Evolutionary conservation across 345 rosid species (phyloP).

Genomic region (Cardamine resedifolia): DNA sequence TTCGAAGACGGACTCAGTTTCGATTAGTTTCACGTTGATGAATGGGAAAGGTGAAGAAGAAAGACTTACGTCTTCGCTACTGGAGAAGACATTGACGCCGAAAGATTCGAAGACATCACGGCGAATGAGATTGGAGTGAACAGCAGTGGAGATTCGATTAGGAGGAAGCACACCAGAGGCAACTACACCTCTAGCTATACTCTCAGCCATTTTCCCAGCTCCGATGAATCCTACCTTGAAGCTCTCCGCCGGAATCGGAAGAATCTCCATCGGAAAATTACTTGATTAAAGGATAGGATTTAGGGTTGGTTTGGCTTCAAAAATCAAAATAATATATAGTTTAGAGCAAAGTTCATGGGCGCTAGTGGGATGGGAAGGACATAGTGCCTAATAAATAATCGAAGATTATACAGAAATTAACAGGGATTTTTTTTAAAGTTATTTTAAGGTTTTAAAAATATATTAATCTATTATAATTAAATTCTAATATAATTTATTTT

Average conservation of each 20-base stretch:
- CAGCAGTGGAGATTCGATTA: conserved; percentile 63
- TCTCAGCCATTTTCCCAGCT: conserved; percentile 95
- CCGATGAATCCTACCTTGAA: conserved; percentile 76
- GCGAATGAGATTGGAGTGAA: conserved; percentile 60
- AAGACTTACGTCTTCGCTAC: conserved; percentile 53
- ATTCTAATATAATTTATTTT: too few relatives aligned
- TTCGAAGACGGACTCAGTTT: conserved; percentile 9
- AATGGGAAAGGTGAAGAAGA: neutral
- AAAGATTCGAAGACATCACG: conserved; percentile 65
- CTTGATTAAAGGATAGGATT: conserved; percentile 20
- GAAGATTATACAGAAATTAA: too few relatives aligned
- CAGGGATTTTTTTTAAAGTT: too few relatives aligned
- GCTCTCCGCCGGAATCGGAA: conserved; percentile 47
- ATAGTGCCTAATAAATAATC: too few relatives aligned
- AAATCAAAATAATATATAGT: neutral
- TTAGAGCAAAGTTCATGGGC: too few relatives aligned
- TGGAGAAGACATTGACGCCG: conserved; percentile 54
- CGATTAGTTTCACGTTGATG: neutral
- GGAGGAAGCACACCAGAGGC: conserved; percentile 71
- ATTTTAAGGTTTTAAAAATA: too few relatives aligned
- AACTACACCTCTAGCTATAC: conserved; percentile 80
- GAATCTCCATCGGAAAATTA: conserved; percentile 44
- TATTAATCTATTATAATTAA: too few relatives aligned
- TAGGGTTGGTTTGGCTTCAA: neutral
- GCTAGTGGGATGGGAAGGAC: too few relatives aligned